Evolutionary conservation across 2,329 filamentous ascomycete genomes (phyloP), one percentile per base, ranked within the genome.

Genomic region (Xylariomycetidae sp.): DNA sequence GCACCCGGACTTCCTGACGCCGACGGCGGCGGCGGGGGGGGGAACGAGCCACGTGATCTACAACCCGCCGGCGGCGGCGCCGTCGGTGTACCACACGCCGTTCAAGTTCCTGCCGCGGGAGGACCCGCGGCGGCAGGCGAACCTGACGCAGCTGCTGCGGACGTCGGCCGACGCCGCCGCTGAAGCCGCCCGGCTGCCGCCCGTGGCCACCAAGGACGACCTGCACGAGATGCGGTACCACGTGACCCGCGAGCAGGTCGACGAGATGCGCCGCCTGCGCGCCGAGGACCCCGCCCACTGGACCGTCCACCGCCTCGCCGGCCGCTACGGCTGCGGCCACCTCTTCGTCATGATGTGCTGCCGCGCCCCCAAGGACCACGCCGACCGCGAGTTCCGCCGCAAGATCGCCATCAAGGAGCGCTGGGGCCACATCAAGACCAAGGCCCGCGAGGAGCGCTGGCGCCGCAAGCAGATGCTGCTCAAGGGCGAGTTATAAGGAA

Each of bases 61-160:
- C 62, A 76, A 74, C 60, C 73, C 72, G 25, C 72, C 73, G 17
- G 59, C 70, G 12, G 65, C 72, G 8, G 62, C 66, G 35, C 61
- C 71, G 3, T 70, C 73, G n/a, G 74, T 78, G 37, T 68, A 67
- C 49, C 72, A 81, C 60, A 82, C 77, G n/a, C 77, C 77, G 36
- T 71, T 78, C 60, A 72, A 77, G 53, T 82, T 82, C 59, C 69
- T 82, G 19, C 77, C 77, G 34, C 67, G 64, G 31, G 57, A 52
- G 44, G 74, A 78, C 50, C 70, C 72, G 12, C 68, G 73, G 29
- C 68, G 72, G 18, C 58, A 61, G 32, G 64, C 66, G 29, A 66
- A 70, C 54, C 58, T 73, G 25, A 57, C 61, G 12, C 53, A 62
- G 25, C 64, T 74, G 20, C 57, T 69, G 37, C 54, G 56, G 38